These are phyloP conservation scores for Dactylellina leptospora DNA, from an alignment of 2,329 filamentous ascomycete genomes.

Conservation along the genomic window DNA sequence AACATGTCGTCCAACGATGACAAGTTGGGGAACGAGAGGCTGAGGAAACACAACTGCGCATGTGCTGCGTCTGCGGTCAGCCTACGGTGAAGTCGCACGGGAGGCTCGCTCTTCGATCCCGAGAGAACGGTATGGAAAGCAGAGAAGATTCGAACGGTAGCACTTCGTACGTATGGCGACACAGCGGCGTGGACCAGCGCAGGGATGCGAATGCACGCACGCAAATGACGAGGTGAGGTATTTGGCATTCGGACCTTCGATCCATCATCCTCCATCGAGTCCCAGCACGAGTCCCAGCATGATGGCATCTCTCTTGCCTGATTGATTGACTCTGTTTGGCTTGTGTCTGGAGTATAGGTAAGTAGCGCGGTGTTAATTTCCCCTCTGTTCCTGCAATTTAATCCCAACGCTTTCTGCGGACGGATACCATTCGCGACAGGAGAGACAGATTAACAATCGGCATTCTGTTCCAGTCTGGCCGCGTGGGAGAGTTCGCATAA, in stretches of 20 bases:
- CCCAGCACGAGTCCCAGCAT: not conserved
- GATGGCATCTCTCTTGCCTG: slow-evolving; percentile 17
- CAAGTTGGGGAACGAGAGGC: not conserved
- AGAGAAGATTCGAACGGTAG: not conserved
- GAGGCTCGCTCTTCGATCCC: not conserved
- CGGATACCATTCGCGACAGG: slow-evolving; percentile 33
- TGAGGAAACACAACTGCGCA: not conserved
- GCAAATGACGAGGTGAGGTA: slow-evolving; percentile 45
- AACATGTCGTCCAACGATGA: not conserved
- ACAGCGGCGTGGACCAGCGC: slow-evolving; percentile 3
- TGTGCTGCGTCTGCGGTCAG: slow-evolving; percentile 1
- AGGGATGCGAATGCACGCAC: slow-evolving; percentile 5
- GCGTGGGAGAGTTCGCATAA: too few species aligned
- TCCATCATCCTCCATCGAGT: slow-evolving; percentile 19
- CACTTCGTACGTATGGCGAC: slow-evolving; percentile 15
- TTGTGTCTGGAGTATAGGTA: slow-evolving; percentile 26
- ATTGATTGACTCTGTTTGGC: slow-evolving; percentile 34
- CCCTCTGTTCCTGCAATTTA: slow-evolving; percentile 52
- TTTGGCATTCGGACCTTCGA: slow-evolving; percentile 53
- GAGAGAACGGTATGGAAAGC: slow-evolving; percentile 2
- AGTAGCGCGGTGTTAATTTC: slow-evolving; percentile 51
- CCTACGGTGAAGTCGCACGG: not conserved
- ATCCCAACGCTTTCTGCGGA: slow-evolving; percentile 38
- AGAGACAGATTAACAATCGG: too few species aligned
- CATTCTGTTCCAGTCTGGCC: slow-evolving; percentile 11